Conservation (phyloP, 83 land plant species). For the Thuja plicata region DNA sequence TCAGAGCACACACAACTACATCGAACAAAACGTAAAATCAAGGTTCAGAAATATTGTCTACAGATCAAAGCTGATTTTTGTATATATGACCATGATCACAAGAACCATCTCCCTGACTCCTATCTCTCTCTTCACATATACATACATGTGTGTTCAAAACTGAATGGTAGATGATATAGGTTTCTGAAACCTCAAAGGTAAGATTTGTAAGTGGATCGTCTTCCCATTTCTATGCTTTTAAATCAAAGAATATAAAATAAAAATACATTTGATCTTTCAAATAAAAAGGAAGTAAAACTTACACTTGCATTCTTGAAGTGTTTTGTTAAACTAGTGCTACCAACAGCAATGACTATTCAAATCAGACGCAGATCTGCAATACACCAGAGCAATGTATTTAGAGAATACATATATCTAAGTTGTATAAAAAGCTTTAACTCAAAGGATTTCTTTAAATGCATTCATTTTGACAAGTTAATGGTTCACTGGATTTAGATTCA, state of each 20-base stretch:
- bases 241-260: background rate
- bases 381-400: background rate
- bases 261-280: background rate
- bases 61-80: background rate
- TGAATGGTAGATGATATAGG: background rate
- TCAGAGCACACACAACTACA: too few relatives aligned
- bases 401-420: background rate
- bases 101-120: background rate
- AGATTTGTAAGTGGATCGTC: background rate
- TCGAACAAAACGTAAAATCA: background rate
- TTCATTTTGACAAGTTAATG: background rate
- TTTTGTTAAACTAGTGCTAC: constrained; percentile 83
- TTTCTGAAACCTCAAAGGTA: background rate
- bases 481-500: background rate
- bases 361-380: constrained; percentile 86
- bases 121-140: background rate
- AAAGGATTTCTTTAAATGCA: background rate
- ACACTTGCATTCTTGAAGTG: constrained; percentile 96
- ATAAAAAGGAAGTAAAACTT: constrained; percentile 18
- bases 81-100: background rate
- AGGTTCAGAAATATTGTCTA: background rate
- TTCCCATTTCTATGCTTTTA: background rate
- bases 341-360: constrained; percentile 91
- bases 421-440: background rate
- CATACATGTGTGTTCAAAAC: background rate